Conservation (phyloP, 805 yeast species). For the Maudiozyma bulderi region DNA sequence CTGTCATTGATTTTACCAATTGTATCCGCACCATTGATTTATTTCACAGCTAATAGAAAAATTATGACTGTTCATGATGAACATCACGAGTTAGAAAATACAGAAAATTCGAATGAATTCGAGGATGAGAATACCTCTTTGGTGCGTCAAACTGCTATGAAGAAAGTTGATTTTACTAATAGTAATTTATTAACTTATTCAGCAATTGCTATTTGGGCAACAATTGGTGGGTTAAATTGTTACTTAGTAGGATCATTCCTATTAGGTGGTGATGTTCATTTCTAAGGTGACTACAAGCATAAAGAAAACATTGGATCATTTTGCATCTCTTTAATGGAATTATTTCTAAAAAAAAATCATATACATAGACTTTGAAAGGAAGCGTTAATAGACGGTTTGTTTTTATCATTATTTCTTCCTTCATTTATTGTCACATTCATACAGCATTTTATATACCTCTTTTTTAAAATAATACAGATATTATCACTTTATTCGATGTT, state of each 20-base stretch:
- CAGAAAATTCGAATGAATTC: background rate
- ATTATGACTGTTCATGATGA: slow-evolving; percentile 50
- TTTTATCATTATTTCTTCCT: too few species aligned
- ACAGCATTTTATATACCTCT: too few species aligned
- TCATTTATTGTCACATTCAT: too few species aligned
- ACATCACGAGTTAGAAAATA: slow-evolving; percentile 4
- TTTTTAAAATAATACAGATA: too few species aligned
- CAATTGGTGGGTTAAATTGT: slow-evolving; percentile 60
- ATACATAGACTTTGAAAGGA: too few species aligned
- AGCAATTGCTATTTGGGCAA: slow-evolving; percentile 58
- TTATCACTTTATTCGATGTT: too few species aligned
- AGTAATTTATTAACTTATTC: slow-evolving; percentile 42
- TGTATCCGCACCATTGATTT: slow-evolving; percentile 80
- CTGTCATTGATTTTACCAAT: slow-evolving; percentile 73
- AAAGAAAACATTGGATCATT: background rate
- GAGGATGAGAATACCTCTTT: slow-evolving; percentile 25
- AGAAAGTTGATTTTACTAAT: slow-evolving; percentile 56
- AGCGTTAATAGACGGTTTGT: background rate
- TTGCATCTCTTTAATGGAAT: background rate
- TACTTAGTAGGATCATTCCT: slow-evolving; percentile 50
- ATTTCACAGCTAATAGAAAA: slow-evolving; percentile 61
- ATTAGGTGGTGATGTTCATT: slow-evolving; percentile 43
- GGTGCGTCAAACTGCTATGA: slow-evolving; percentile 16
- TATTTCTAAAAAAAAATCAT: too few species aligned
- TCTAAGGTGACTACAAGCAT: slow-evolving; percentile 22